These are phyloP conservation scores for Elymus sibiricus DNA, from an alignment of 176 grass and related monocot genomes.

Conservation along the genomic window DNA sequence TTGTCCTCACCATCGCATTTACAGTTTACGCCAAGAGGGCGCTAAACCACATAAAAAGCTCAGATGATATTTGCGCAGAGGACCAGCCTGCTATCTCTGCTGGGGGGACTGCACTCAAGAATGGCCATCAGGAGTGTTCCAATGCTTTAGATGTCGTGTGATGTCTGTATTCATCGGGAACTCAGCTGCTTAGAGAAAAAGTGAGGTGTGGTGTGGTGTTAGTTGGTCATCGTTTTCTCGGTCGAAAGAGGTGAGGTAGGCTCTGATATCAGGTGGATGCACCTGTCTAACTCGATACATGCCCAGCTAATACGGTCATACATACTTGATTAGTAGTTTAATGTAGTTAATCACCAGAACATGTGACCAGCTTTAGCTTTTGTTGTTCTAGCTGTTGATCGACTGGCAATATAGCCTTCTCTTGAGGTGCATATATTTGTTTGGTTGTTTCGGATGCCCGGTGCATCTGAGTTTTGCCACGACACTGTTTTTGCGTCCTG, in stretches of 20 bases:
- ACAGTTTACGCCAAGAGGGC: conserved; percentile 86
- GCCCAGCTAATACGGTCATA: neutral
- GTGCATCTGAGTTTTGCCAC: neutral
- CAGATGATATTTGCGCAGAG: conserved; percentile 11
- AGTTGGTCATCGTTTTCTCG: neutral
- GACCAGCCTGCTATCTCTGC: neutral
- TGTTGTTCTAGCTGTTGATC: neutral
- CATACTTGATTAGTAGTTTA: neutral
- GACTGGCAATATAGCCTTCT: neutral
- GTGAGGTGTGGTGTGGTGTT: neutral
- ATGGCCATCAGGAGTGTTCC: conserved; percentile 20
- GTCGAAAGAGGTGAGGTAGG: neutral
- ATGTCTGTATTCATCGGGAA: conserved; percentile 1
- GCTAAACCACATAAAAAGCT: conserved; percentile 43
- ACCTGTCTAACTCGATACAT: neutral
- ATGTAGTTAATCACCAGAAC: neutral
- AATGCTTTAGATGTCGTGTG: conserved; percentile 24
- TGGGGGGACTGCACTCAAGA: conserved; percentile 20
- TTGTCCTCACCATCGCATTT: conserved; percentile 64
- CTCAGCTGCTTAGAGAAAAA: neutral
- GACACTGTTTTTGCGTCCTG: neutral
- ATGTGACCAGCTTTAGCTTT: neutral
- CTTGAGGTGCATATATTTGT: neutral
- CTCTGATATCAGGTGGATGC: neutral
- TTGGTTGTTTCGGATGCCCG: neutral